Evolutionary conservation across 208 protist genomes (phyloP), one percentile per base, ranked within the genome.

Genomic region (Endotrypanum monterogeii): DNA sequence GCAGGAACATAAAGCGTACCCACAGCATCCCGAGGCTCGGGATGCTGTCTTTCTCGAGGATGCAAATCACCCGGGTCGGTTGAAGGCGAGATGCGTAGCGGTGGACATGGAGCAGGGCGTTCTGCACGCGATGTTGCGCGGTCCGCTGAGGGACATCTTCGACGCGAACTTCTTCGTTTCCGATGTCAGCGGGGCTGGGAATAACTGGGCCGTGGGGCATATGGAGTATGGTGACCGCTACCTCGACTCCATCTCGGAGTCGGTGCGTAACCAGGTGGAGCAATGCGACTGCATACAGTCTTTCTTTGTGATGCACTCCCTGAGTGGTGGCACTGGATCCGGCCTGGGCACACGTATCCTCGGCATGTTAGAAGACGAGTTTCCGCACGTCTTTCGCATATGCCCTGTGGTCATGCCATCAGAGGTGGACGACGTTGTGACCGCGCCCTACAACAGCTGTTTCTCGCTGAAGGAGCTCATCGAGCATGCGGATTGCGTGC

Each of bases 21-120:
- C 87, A 28, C 81, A 91, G 63, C 91, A 85, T 68, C 67, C 80
- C 7, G 93, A 97, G 52, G 90, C 90, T 14, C 78, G 90, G 28
- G 88, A 95, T 46, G 85, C 93, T 28, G 80, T 97, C 57, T 97
- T 97, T 71, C 57, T 80, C 32, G 69, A 78, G 44, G 74, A 71
- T 44, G 32, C 46, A 2, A 39, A 63, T 12, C 46, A 56, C 30
- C 28, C 48, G 23, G 55, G 67, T 14, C 37, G 25, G 18, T 79
- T 98, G 0, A 97, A 94, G 67, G 97, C 97, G 18, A 89, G 97
- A 44, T 98, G 98, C 51, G 92, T 99, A 18, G 87, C 98, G 1
- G 88, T 99, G 35, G 98, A 99, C 81, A 99, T 98, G 94, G 97
- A 99, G 84, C 88, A 98, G 67, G 96, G 97, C 70, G 98, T 99